These are phyloP conservation scores for Lagerstroemia speciosa DNA, from an alignment of 345 rosid species.

Conservation along the genomic window DNA sequence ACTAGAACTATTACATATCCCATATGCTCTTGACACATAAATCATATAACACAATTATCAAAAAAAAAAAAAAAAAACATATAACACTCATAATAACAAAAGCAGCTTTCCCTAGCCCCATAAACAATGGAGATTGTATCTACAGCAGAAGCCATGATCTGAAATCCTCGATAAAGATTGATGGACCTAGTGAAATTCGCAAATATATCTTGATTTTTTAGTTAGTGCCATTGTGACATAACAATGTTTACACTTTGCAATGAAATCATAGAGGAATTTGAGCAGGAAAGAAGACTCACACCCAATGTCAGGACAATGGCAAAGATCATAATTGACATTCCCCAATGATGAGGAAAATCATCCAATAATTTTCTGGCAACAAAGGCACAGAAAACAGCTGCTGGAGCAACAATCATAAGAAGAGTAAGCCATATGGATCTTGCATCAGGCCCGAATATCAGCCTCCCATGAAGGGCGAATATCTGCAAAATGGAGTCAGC, in stretches of 20 bases:
- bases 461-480: conserved; percentile 66
- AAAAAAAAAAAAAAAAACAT: too few relatives aligned
- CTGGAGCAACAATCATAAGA: conserved; percentile 69
- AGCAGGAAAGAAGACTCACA: conserved; percentile 36
- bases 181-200: background rate
- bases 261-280: conserved; percentile 2
- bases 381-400: conserved; percentile 59
- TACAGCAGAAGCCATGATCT: background rate
- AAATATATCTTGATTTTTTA: background rate
- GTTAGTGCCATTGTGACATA: background rate
- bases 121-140: background rate
- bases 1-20: background rate
- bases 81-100: too few relatives aligned
- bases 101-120: background rate
- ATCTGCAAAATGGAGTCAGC: conserved; percentile 33
- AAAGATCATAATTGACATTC: conserved; percentile 51
- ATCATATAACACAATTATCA: too few relatives aligned
- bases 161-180: background rate
- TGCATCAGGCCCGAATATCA: conserved; percentile 94
- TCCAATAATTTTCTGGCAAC: conserved; percentile 61
- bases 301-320: conserved; percentile 37
- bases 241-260: conserved; percentile 1
- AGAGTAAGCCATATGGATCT: conserved; percentile 50
- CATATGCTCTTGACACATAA: background rate
- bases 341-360: conserved; percentile 59